Base-by-base conservation (phyloP, 805 yeast species). In the Kluyveromyces lactis region DNA sequence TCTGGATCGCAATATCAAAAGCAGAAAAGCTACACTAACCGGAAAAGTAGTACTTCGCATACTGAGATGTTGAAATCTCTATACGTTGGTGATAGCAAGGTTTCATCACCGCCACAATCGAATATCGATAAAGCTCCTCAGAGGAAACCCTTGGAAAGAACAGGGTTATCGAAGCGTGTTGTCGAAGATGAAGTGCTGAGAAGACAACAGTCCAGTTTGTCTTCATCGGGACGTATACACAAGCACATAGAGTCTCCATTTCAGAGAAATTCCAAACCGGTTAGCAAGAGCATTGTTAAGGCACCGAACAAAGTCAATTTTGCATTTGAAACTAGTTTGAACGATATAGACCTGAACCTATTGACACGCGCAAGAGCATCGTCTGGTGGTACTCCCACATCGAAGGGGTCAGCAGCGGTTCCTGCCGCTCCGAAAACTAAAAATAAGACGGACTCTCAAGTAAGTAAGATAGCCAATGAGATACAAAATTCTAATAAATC, bases 341-440 rank as follows among this genome's bases (percentile, higher is more conserved):
- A 34, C 17, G 37, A 34, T 11, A n/a, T 34, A 3, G 37, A 34
- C 21, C 19, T 34, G 15, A 34, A 34, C 17, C 21, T 34, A 6
- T 34, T 34, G 19, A 10, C 30, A 17, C 23, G 19, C 12, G 37
- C 37, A 11, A 5, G 37, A 5, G 37, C 27, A 8, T 34, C 37
- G 15, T 34, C 37, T n/a, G 24, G 24, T 21, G 24, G 24, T 21
- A 6, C 6, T 21, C 24, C 24, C 8, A 21, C 24, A 6, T 34
- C 29, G 21, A 26, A 24, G 15, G 15, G 16, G 5, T 27, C 30
- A 5, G n/a, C 16, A n/a, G 6, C 7, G 7, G 16, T 5, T 7
- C 30, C 30, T 7, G 13, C n/a, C 5, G 13, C n/a, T n/a, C 6
- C 16, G 16, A 15, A 5, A 6, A n/a, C 5, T 7, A 12, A 12